Percentiles rank a stretch among this genome's conserved stretches.
Conservation (phyloP, 139 green algal species). For the Coccomyxa sp. region DNA sequence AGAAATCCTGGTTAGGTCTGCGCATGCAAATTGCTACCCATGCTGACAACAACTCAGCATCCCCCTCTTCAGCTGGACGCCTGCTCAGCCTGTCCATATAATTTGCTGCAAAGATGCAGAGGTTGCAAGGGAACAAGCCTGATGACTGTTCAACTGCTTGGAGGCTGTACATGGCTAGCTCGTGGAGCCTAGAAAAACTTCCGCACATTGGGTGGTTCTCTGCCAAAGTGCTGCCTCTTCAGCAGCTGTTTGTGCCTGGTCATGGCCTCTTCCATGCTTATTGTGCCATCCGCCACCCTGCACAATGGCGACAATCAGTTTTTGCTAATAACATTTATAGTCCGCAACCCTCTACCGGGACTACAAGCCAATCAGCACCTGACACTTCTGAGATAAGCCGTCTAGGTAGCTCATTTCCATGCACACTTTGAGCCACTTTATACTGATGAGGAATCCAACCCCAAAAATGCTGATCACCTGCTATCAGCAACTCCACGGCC, state of each 20-base stretch:
- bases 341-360: too few relatives aligned
- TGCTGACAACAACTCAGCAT: too few relatives aligned
- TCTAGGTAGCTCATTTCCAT: neutral
- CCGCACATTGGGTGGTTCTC: constrained; percentile 4
- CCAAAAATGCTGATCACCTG: neutral
- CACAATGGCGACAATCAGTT: neutral
- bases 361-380: too few relatives aligned
- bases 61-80: too few relatives aligned
- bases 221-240: constrained; percentile 59
- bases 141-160: too few relatives aligned
- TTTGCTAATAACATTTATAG: neutral
- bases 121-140: too few relatives aligned
- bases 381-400: neutral
- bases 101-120: too few relatives aligned
- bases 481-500: neutral
- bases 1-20: too few relatives aligned
- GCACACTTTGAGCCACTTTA: too few relatives aligned
- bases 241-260: constrained; percentile 49
- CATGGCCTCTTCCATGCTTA: constrained; percentile 56
- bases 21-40: too few relatives aligned
- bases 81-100: too few relatives aligned
- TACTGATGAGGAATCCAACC: neutral
- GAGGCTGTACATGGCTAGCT: too few relatives aligned
- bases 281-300: constrained; percentile 62
- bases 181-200: neutral